These are phyloP conservation scores for Leptodermis oblonga DNA, from an alignment of 257 asterid species.

Conservation along the genomic window DNA sequence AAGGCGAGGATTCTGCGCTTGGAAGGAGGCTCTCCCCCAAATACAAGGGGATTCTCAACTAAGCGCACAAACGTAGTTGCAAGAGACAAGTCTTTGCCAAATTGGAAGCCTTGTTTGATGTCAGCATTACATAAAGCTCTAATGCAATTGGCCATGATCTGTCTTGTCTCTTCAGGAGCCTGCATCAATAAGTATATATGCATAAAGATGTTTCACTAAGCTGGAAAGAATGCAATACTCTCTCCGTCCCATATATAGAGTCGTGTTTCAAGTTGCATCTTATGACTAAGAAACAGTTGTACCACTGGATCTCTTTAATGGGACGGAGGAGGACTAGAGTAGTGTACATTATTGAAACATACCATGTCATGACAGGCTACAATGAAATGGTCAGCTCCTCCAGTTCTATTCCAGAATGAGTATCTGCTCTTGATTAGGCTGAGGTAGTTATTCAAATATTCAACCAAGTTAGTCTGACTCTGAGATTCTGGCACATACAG, in stretches of 20 bases:
- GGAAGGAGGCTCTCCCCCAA: constrained; percentile 78
- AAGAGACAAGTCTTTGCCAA: constrained; percentile 83
- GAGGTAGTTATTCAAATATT: constrained; percentile 30
- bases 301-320: too few species aligned
- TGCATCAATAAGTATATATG: constrained; percentile 24
- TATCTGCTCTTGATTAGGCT: constrained; percentile 27
- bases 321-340: too few species aligned
- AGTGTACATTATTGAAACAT: too few species aligned
- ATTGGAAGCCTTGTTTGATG: constrained; percentile 57
- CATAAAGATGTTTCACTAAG: too few species aligned
- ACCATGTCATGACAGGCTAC: constrained; percentile 74
- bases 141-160: constrained; percentile 61
- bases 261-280: too few species aligned
- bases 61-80: constrained; percentile 58
- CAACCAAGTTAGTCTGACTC: constrained; percentile 32
- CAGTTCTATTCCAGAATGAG: constrained; percentile 57
- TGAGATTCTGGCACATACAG: constrained; percentile 50
- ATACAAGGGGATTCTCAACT: constrained; percentile 56
- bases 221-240: too few species aligned
- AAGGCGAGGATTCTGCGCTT: constrained; percentile 66
- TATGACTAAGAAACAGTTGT: too few species aligned
- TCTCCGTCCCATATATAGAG: too few species aligned
- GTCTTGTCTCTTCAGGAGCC: constrained; percentile 78
- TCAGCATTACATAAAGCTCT: constrained; percentile 86
- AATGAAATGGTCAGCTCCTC: constrained; percentile 58